Percentiles rank a stretch among this genome's conserved stretches.
phyloP scores from a whole-genome alignment of 345 rosid genomes.

The Bruguiera parviflora region DNA sequence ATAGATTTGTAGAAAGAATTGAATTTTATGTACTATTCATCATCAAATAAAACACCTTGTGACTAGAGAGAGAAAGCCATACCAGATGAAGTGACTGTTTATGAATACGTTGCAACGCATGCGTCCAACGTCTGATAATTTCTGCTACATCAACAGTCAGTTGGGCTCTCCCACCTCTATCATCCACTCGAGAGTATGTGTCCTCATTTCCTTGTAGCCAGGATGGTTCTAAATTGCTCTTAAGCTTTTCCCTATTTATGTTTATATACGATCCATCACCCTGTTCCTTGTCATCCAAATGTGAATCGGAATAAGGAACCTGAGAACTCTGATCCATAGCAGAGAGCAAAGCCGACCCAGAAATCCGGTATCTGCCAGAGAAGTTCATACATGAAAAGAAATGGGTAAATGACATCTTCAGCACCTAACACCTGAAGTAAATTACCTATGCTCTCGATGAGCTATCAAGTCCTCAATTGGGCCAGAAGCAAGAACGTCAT shows the following conservation, averaged over 20 bases:
- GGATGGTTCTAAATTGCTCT: slow-evolving; percentile 41
- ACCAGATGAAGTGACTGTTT: slow-evolving; percentile 97
- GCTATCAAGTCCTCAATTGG: slow-evolving; percentile 98
- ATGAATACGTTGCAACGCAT: slow-evolving; percentile 96
- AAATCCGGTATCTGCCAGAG: slow-evolving; percentile 83
- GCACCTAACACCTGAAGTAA: slow-evolving; percentile 10
- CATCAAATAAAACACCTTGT: slow-evolving; percentile 3
- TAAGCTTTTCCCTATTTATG: slow-evolving; percentile 39
- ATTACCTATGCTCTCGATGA: slow-evolving; percentile 96
- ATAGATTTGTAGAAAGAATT: neutral
- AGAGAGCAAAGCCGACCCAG: slow-evolving; percentile 88
- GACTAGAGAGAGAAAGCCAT: slow-evolving; percentile 31
- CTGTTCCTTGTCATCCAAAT: slow-evolving; percentile 65
- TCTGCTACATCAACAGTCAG: slow-evolving; percentile 97
- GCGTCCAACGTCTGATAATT: slow-evolving; percentile 97
- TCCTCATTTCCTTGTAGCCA: slow-evolving; percentile 60
- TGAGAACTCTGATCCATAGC: slow-evolving; percentile 99
- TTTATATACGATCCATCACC: slow-evolving; percentile 48
- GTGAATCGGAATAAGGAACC: slow-evolving; percentile 61
- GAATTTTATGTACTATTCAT: slow-evolving; percentile 6
- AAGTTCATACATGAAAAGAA: slow-evolving; percentile 22
- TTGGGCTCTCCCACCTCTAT: slow-evolving; percentile 80
- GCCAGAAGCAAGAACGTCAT: slow-evolving; percentile 98
- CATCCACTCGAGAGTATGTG: slow-evolving; percentile 64
- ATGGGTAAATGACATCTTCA: slow-evolving; percentile 10